Percentiles rank a stretch among this genome's conserved stretches.
phyloP scores from a whole-genome alignment of 2,329 filamentous ascomycete genomes.

The Alternaria infectoria region DNA sequence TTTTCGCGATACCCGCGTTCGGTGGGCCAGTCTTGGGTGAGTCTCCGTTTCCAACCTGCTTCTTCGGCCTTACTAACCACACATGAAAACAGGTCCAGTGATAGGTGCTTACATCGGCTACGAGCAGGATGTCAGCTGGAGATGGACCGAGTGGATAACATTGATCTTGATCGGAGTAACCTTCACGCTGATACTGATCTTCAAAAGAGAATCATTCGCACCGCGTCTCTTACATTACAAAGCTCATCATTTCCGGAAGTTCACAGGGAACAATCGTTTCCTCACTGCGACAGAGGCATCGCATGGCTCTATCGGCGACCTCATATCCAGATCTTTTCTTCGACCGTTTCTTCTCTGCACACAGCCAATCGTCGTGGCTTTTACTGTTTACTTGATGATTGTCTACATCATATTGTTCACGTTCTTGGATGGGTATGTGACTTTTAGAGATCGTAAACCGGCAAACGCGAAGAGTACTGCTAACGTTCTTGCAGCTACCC shows the following conservation, averaged over 20 bases:
- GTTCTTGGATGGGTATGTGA: slow-evolving; percentile 58
- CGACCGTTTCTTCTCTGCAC: slow-evolving; percentile 53
- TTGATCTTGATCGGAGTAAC: slow-evolving; percentile 28
- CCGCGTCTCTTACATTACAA: slow-evolving; percentile 41
- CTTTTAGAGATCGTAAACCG: background rate
- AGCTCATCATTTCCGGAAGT: slow-evolving; percentile 35
- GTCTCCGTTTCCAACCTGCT: background rate
- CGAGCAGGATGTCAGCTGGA: slow-evolving; percentile 26
- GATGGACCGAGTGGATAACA: slow-evolving; percentile 37
- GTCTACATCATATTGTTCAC: slow-evolving; percentile 63
- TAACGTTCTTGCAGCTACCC: slow-evolving; percentile 18
- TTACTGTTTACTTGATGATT: slow-evolving; percentile 61
- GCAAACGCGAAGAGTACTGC: background rate
- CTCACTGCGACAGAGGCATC: slow-evolving; percentile 54
- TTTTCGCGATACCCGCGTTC: slow-evolving; percentile 27
- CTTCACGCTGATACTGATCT: slow-evolving; percentile 14
- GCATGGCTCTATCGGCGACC: slow-evolving; percentile 47
- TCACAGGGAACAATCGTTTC: slow-evolving; percentile 52
- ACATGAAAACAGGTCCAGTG: slow-evolving; percentile 53
- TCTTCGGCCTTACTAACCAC: background rate
- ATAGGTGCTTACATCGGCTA: slow-evolving; percentile 33
- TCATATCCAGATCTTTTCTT: slow-evolving; percentile 41
- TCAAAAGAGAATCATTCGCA: slow-evolving; percentile 31
- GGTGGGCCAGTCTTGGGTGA: slow-evolving; percentile 22
- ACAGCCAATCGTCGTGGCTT: slow-evolving; percentile 55